Conservation (phyloP, 2,329 filamentous ascomycete species). For the Scortechinia acanthostroma region DNA sequence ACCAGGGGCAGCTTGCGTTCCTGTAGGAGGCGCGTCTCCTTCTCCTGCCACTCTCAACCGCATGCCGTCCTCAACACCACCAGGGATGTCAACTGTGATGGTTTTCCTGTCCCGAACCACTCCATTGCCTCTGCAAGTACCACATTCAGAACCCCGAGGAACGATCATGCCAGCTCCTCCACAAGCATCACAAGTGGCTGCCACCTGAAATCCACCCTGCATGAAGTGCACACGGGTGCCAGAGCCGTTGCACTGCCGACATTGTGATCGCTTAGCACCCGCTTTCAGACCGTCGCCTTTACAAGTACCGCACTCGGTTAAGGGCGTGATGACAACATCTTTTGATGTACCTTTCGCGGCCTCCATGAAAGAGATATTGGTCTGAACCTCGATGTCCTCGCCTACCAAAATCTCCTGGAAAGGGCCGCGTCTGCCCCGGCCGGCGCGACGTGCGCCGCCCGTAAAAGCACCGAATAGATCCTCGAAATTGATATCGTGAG, state of each 20-base stretch:
- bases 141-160: slow-evolving; percentile 58
- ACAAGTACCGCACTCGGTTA: slow-evolving; percentile 62
- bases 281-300: slow-evolving; percentile 60
- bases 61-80: slow-evolving; percentile 71
- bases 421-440: slow-evolving; percentile 33
- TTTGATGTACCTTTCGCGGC: slow-evolving; percentile 67
- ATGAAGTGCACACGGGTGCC: slow-evolving; percentile 63
- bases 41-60: slow-evolving; percentile 59
- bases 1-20: slow-evolving; percentile 43
- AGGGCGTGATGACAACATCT: slow-evolving; percentile 57
- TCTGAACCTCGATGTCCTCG: slow-evolving; percentile 70
- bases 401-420: slow-evolving; percentile 60
- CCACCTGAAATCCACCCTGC: slow-evolving; percentile 69
- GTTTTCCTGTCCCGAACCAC: slow-evolving; percentile 58
- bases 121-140: slow-evolving; percentile 56
- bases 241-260: slow-evolving; percentile 60
- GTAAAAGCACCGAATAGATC: slow-evolving; percentile 66
- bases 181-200: slow-evolving; percentile 60
- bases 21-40: slow-evolving; percentile 60
- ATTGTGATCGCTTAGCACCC: slow-evolving; percentile 52
- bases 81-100: slow-evolving; percentile 64
- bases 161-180: slow-evolving; percentile 55
- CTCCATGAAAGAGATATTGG: slow-evolving; percentile 69
- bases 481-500: slow-evolving; percentile 52
- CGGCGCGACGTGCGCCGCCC: slow-evolving; percentile 21